Evolutionary conservation across 2,329 filamentous ascomycete genomes (phyloP).

Genomic region (Helminthosporium solani): DNA sequence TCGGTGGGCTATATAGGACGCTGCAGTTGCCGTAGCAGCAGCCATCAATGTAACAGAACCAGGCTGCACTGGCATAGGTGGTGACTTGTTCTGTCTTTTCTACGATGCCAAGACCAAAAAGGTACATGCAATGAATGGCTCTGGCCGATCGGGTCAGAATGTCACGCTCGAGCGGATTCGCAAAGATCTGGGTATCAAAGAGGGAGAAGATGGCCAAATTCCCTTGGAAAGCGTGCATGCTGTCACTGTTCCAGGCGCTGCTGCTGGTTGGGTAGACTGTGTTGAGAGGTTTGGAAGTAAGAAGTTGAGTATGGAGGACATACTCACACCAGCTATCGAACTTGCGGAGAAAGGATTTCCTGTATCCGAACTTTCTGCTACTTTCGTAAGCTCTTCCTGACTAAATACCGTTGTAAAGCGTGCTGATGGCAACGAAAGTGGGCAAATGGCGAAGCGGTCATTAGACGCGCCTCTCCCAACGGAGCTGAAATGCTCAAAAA

Average conservation of each 20-base stretch:
- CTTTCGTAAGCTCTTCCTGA: conserved; percentile 52
- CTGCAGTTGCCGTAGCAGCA: conserved; percentile 92
- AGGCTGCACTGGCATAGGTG: conserved; percentile 88
- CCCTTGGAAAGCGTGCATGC: conserved; percentile 76
- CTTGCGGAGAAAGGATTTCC: conserved; percentile 88
- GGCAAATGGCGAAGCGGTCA: conserved; percentile 61
- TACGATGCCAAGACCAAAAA: conserved; percentile 81
- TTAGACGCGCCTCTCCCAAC: conserved; percentile 79
- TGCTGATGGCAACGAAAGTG: conserved; percentile 60
- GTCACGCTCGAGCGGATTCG: conserved; percentile 70
- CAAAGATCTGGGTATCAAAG: conserved; percentile 65
- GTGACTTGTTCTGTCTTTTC: conserved; percentile 95
- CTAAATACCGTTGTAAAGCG: neutral
- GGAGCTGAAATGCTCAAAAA: conserved; percentile 82
- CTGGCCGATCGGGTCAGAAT: conserved; percentile 74
- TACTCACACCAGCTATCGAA: conserved; percentile 79
- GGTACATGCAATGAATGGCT: conserved; percentile 86
- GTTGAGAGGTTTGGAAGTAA: conserved; percentile 88
- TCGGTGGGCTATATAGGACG: too few relatives aligned
- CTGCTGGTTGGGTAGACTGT: conserved; percentile 90
- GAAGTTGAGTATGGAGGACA: conserved; percentile 72
- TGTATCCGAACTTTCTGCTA: conserved; percentile 75
- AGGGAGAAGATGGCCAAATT: conserved; percentile 60
- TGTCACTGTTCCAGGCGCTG: conserved; percentile 84
- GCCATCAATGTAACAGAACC: conserved; percentile 93